Base-by-base conservation (phyloP, 129 eudicot species). In the Kitagawia praeruptora region DNA sequence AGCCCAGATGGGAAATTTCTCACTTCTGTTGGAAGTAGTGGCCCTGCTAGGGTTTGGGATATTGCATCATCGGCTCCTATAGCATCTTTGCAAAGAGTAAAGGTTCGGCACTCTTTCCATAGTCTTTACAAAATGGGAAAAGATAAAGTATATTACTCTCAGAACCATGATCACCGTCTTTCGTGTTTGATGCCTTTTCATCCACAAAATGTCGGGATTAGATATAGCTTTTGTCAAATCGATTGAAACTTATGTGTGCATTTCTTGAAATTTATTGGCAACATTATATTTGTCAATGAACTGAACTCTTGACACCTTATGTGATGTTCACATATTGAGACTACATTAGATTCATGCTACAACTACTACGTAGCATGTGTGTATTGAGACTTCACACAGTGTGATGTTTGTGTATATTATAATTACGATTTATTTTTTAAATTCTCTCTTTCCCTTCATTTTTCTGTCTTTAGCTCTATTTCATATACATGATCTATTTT, bases 11-110 rank as follows among this genome's bases (percentile, higher is more conserved):
- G 97, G 67, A 92, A 88, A 75, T 87, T 82, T 87, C 91, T 95
- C 18, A 95, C 84, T 25, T 92, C 99, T 76, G 91, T 92, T 45
- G 99, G 99, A 87, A 80, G 91, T 81, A 87, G 87, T 73, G 92
- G 96, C 78, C 93, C 98, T 79, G 93, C 87, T 78, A 92, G 91
- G 85, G 89, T 95, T 69, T 95, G 99, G 99, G 88, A 95, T 84
- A 83, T 89, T n/a, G 54, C 89, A 77, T 78, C 89, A 71, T 83
- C 94, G 75, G 80, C 85, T 27, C 71, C 84, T 71, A 80, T 84
- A 85, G 96, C 97, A 83, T 80, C 97, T 76, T 84, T 95, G 61
- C 83, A 89, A 2, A 90, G 84, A 84, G 87, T 87, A 85, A 90
- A 87, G 77, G 99, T 95, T 82, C 82, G 80, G 69, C 54, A 28